Evolutionary conservation across 2,329 filamentous ascomycete genomes (phyloP).

Genomic region (Fusarium sp.): DNA sequence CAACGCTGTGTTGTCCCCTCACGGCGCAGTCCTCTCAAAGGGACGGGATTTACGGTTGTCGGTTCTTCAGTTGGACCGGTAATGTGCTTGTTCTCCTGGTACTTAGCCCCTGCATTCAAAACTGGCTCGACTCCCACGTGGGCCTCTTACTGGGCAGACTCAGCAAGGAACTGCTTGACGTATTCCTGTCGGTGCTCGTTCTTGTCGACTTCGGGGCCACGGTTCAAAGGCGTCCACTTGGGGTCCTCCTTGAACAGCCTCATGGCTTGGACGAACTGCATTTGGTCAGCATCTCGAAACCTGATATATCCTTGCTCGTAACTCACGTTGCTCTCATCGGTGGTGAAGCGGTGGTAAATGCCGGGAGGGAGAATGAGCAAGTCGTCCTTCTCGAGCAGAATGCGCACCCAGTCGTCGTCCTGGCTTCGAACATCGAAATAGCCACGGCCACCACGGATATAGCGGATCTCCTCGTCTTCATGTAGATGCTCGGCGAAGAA

Average conservation of each 20-base stretch:
- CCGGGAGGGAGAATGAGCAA: constrained; percentile 93
- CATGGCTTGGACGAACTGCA: constrained; percentile 94
- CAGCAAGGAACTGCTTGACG: constrained; percentile 63
- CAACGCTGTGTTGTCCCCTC: constrained; percentile 22
- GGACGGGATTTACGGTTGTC: constrained; percentile 8
- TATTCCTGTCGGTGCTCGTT: constrained; percentile 87
- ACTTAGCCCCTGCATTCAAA: constrained; percentile 28
- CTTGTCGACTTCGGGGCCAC: constrained; percentile 78
- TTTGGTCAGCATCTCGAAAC: background rate
- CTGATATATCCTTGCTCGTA: background rate
- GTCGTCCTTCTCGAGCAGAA: constrained; percentile 86
- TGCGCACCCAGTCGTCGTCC: constrained; percentile 89
- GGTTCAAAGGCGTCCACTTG: constrained; percentile 96
- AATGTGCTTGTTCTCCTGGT: constrained; percentile 25
- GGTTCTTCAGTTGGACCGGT: constrained; percentile 27
- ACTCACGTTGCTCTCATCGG: constrained; percentile 87
- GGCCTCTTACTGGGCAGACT: constrained; percentile 42
- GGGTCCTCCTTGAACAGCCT: constrained; percentile 97
- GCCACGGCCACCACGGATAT: constrained; percentile 87
- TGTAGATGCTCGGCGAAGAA: constrained; percentile 98
- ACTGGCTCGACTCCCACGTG: constrained; percentile 38
- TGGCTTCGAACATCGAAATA: constrained; percentile 93
- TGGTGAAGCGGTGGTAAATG: constrained; percentile 98
- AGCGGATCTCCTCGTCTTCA: constrained; percentile 98
- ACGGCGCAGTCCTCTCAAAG: constrained; percentile 8